Conservation (phyloP, 306 rosid genomes). For the Quillaja saponaria region DNA sequence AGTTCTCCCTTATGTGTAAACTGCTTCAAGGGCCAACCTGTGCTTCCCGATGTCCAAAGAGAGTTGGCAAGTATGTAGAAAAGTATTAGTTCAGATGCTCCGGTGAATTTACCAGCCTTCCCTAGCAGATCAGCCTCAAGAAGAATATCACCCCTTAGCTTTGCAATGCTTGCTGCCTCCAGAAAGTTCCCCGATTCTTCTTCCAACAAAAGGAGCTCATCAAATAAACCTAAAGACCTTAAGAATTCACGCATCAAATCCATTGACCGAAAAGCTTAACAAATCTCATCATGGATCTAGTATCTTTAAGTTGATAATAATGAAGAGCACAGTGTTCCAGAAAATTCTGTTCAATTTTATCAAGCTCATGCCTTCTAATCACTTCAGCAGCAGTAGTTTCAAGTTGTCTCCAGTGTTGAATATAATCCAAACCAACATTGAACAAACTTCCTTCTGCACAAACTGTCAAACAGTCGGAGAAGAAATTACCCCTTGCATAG, state of each 20-base stretch:
- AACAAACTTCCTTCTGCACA: conserved; percentile 45
- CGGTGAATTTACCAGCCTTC: conserved; percentile 50
- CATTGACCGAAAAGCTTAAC: conserved; percentile 61
- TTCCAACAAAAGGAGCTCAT: conserved; percentile 64
- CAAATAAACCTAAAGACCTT: conserved; percentile 40
- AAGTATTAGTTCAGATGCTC: conserved; percentile 50
- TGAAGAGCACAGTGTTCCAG: conserved; percentile 61
- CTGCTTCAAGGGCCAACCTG: conserved; percentile 68
- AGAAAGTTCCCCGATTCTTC: conserved; percentile 65
- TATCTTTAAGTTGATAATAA: conserved; percentile 45
- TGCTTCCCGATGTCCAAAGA: conserved; percentile 63
- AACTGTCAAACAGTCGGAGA: conserved; percentile 45
- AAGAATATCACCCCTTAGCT: conserved; percentile 49
- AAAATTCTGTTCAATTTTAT: conserved; percentile 53
- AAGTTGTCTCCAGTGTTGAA: conserved; percentile 57
- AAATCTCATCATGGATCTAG: conserved; percentile 66
- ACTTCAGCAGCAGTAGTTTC: conserved; percentile 26
- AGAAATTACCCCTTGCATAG: conserved; percentile 47
- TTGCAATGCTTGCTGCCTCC: conserved; percentile 61
- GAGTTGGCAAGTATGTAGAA: conserved; percentile 51
- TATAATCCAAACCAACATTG: conserved; percentile 48
- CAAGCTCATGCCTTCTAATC: conserved; percentile 26
- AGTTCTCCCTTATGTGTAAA: conserved; percentile 48
- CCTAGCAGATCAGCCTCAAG: conserved; percentile 50
- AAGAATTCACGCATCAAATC: conserved; percentile 59